phyloP scores from a whole-genome alignment of 2,329 filamentous ascomycete species.

The Corniculantispora saksenae region DNA sequence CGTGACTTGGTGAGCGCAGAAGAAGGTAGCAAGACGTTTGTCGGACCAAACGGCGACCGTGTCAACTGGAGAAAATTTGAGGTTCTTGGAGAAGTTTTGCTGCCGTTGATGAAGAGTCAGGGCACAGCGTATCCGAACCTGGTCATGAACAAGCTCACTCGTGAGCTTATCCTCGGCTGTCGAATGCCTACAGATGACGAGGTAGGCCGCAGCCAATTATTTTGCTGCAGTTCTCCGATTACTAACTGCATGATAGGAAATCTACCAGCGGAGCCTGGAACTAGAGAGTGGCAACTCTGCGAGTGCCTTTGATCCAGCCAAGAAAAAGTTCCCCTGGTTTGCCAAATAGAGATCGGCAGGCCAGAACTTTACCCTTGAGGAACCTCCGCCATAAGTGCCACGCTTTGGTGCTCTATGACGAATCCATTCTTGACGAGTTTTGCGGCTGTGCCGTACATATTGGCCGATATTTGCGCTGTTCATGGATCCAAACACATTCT shows the following conservation, averaged over 20 bases:
- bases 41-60: slow-evolving; percentile 69
- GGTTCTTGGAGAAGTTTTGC: slow-evolving; percentile 86
- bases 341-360: slow-evolving; percentile 43
- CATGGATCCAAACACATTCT: neutral
- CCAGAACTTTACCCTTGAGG: slow-evolving; percentile 3
- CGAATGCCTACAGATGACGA: slow-evolving; percentile 84
- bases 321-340: slow-evolving; percentile 70
- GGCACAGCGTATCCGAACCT: slow-evolving; percentile 77
- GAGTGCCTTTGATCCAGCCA: slow-evolving; percentile 48
- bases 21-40: slow-evolving; percentile 87
- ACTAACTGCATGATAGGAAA: slow-evolving; percentile 47
- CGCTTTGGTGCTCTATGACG: neutral
- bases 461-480: neutral
- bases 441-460: slow-evolving; percentile 10
- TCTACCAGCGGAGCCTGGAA: slow-evolving; percentile 62
- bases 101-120: slow-evolving; percentile 90
- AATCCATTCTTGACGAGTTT: neutral
- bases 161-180: slow-evolving; percentile 78
- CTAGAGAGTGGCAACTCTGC: slow-evolving; percentile 53
- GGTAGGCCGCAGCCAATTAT: slow-evolving; percentile 52
- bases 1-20: slow-evolving; percentile 90
- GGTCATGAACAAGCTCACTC: slow-evolving; percentile 66
- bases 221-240: too few relatives aligned
- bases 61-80: slow-evolving; percentile 99
- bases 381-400: neutral